Base-by-base conservation (phyloP, 164 flowering plant genomes). In the Hamamelis virginiana region DNA sequence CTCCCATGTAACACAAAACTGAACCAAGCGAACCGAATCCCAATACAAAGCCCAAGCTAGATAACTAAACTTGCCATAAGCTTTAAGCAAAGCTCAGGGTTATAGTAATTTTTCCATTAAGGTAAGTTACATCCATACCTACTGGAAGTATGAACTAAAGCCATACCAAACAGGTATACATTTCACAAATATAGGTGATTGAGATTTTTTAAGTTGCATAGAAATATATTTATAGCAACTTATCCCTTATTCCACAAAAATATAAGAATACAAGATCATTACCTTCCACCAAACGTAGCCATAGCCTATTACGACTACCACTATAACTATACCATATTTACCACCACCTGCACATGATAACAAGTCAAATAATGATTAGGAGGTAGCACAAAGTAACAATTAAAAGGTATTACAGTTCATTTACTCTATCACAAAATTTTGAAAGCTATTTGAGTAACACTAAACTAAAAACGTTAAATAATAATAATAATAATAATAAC, bases 261-360 rank as follows among this genome's bases (percentile, higher is more conserved):
- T 19, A n/a, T 44, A 38, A 25, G 14, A 8, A 59, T 46, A 9
- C 11, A 43, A 47, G 28, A 61, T 22, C 55, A 21, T 71, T 85
- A 93, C 99, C 98, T 93, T 93, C 97, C 97, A 91, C 99, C 98
- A 89, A 66, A 87, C 77, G 75, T 83, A 89, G 46, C 98, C 98
- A 75, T 81, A 87, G 73, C 97, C 97, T 68, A 86, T 80, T 33
- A 85, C 89, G 13, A 82, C 80, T 25, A 85, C 75, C 38, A 91
- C 65, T 44, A 91, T 59, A 46, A 92, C 64, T 26, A 81, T 59
- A 14, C 90, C 87, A 74, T 80, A 89, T 66, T 70, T 79, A 48
- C 78, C 68, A 21, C 81, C 51, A 73, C 95, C 99, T 96, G 85
- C 80, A 78, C 53, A 73, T 19, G 48, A 70, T 8, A 48, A 50